These are phyloP conservation scores for Macadamia tetraphylla DNA, from an alignment of 164 flowering plant genomes.

Conservation along the genomic window DNA sequence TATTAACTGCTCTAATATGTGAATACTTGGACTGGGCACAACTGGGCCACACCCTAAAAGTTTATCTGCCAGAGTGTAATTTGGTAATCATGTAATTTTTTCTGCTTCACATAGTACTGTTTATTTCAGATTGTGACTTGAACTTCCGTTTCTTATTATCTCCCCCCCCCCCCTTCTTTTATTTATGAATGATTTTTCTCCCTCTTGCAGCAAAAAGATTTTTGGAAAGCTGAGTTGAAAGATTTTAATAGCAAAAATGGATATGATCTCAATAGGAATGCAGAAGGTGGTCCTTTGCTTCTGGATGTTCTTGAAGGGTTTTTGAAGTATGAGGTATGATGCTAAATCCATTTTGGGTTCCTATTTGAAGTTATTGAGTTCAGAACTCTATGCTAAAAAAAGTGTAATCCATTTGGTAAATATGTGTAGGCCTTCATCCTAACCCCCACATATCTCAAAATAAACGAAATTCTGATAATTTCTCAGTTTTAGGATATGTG, in stretches of 20 bases:
- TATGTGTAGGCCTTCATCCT: not conserved
- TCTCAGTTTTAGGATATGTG: too few species aligned
- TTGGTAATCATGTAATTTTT: constrained; percentile 52
- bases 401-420: not conserved
- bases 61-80: constrained; percentile 94
- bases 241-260: constrained; percentile 86
- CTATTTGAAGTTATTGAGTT: too few species aligned
- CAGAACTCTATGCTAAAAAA: too few species aligned
- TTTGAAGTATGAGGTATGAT: constrained; percentile 86
- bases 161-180: not conserved
- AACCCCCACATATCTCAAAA: too few species aligned
- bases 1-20: constrained; percentile 81
- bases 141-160: not conserved
- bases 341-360: constrained; percentile 1
- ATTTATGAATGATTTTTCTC: constrained; percentile 1
- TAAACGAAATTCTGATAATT: too few species aligned
- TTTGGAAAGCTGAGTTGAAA: constrained; percentile 91
- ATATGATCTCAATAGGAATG: constrained; percentile 78
- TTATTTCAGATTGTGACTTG: not conserved
- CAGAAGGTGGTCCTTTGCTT: constrained; percentile 85
- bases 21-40: constrained; percentile 99
- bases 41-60: constrained; percentile 85
- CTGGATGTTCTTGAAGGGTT: constrained; percentile 97
- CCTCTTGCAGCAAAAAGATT: constrained; percentile 79
- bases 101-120: not conserved